Evolutionary conservation across 2,329 filamentous ascomycete species (phyloP).

Genomic region (Neofusicoccum ribis): DNA sequence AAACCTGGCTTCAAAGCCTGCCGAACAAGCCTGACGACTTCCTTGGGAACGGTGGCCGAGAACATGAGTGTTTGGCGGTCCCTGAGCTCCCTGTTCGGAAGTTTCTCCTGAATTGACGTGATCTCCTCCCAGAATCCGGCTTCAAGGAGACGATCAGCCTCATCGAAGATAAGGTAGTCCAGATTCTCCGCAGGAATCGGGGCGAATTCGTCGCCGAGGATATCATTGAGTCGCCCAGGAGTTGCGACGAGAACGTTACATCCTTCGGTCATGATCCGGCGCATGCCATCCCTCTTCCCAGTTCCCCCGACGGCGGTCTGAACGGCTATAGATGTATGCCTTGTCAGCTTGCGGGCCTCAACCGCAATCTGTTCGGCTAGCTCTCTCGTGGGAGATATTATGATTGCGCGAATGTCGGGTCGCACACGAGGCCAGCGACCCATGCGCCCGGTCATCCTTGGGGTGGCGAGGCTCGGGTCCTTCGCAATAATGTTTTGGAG

Average conservation of each 20-base stretch:
- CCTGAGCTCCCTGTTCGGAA: constrained; percentile 65
- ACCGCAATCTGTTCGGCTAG: constrained; percentile 64
- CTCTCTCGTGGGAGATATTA: constrained; percentile 65
- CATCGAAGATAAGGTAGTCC: constrained; percentile 62
- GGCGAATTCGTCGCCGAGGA: constrained; percentile 66
- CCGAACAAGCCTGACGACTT: constrained; percentile 78
- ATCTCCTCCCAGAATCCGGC: constrained; percentile 54
- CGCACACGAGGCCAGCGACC: constrained; percentile 38
- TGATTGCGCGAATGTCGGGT: constrained; percentile 58
- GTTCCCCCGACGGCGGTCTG: constrained; percentile 91
- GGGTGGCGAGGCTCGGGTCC: constrained; percentile 60
- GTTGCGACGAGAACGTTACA: constrained; percentile 91
- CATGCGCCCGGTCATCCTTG: constrained; percentile 23
- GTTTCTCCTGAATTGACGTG: constrained; percentile 45
- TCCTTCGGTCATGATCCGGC: constrained; percentile 67
- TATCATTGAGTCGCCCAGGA: constrained; percentile 81
- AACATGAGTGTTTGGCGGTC: constrained; percentile 91
- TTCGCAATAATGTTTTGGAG: constrained; percentile 73
- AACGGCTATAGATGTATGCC: constrained; percentile 66
- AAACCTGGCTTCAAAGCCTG: constrained; percentile 79
- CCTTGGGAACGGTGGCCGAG: constrained; percentile 85
- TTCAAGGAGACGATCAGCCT: constrained; percentile 68
- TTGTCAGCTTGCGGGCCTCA: constrained; percentile 71
- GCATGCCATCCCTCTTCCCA: constrained; percentile 68
- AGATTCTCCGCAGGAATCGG: constrained; percentile 65